Evolutionary conservation across 208 protist genomes (phyloP), one percentile per base, ranked within the genome.

Genomic region (Novymonas esmeraldas): DNA sequence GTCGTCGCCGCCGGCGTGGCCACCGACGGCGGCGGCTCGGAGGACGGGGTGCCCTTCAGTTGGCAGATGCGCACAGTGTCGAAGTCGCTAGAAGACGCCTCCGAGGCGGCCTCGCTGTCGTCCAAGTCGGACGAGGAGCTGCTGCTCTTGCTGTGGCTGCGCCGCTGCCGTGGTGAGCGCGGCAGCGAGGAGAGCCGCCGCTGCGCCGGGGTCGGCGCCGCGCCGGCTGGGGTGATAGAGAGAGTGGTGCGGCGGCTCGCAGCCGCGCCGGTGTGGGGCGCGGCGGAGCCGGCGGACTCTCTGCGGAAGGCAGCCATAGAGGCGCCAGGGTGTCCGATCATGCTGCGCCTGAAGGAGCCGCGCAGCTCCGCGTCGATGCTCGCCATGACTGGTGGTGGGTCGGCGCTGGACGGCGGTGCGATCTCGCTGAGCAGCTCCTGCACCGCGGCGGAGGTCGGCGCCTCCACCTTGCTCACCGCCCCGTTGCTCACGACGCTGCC

Each of bases 401-500:
- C 67, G 29, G 39, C 70, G 24, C 44, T 46, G n/a, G 71, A 70
- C 9, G 73, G 73, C 9, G 79, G 50, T n/a, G 65, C 64, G 20
- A 76, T 72, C n/a, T 64, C 65, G 50, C 57, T 69, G 63, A 79
- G 29, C 46, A 87, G 46, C 60, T 74, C 50, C 59, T 75, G 52
- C 24, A 87, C 73, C n/a, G 69, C 70, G 11, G 50, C 54, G 13
- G 44, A 16, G 51, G 73, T 79, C 7, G 64, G 75, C 24, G 52
- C 9, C 26, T 64, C 73, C 11, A 85, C 57, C 20, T 64, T 50
- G 58, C 84, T 89, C 1, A 80, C 57, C 3, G 50, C 45, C 11
- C 84, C 84, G 59, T 93, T 71, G 62, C 20, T 81, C n/a, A 74
- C 9, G 22, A 93, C 84, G 56, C 84, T 93, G 16, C 79, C 65